These are phyloP conservation scores for Panicum hallii DNA, from an alignment of 202 grass and related monocot genomes.

Conservation along the genomic window DNA sequence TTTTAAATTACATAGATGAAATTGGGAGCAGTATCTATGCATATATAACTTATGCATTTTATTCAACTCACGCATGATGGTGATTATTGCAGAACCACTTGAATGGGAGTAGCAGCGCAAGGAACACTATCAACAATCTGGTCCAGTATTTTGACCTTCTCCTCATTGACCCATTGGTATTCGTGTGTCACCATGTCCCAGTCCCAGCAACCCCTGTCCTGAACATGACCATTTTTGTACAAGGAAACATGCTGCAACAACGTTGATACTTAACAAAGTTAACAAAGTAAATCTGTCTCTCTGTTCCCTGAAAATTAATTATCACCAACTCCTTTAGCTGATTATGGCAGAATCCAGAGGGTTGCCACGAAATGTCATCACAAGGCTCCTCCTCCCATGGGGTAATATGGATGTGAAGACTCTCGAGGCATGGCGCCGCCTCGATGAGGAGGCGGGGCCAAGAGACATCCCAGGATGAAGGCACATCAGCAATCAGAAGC, in stretches of 20 bases:
- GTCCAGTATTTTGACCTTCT: background rate
- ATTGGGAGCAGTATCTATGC: background rate
- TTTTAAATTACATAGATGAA: background rate
- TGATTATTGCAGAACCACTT: background rate
- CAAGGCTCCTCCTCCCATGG: background rate
- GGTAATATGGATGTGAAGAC: slow-evolving; percentile 25
- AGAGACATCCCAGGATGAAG: slow-evolving; percentile 31
- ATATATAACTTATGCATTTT: background rate
- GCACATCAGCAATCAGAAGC: slow-evolving; percentile 24
- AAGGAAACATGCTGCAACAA: background rate
- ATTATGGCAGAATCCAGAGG: background rate
- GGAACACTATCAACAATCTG: background rate
- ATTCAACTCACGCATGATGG: background rate
- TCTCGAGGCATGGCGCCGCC: slow-evolving; percentile 5
- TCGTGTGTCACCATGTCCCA: slow-evolving; percentile 15
- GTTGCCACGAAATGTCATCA: background rate
- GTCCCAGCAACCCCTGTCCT: background rate
- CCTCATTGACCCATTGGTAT: slow-evolving; percentile 12
- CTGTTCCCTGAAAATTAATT: slow-evolving; percentile 12
- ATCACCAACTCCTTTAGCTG: slow-evolving; percentile 21
- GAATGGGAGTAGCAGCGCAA: background rate
- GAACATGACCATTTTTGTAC: slow-evolving; percentile 15
- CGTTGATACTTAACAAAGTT: background rate
- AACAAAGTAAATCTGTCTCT: slow-evolving; percentile 9
- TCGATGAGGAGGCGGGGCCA: slow-evolving; percentile 13